These are phyloP conservation scores for Ulota crispa DNA, from an alignment of 225 moss, liverwort and hornwort species.

Conservation along the genomic window DNA sequence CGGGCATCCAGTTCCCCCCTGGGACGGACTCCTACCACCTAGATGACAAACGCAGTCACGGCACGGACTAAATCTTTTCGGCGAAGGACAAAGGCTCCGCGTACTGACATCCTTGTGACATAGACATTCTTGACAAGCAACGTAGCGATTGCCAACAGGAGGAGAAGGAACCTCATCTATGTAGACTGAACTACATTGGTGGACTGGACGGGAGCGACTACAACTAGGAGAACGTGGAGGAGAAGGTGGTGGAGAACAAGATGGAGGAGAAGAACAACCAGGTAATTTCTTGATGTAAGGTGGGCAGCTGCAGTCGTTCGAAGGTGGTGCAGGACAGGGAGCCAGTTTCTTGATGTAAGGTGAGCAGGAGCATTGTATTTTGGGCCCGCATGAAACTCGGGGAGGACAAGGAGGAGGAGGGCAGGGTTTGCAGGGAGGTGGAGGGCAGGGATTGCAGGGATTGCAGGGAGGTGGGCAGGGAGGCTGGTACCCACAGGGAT, in stretches of 20 bases:
- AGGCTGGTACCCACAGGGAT: not conserved
- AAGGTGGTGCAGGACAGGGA: conserved; percentile 25
- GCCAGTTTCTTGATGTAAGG: conserved; percentile 32
- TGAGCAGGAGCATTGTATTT: conserved; percentile 33
- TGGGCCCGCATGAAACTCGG: not conserved
- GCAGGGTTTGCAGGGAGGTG: not conserved
- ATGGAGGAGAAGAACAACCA: conserved; percentile 33
- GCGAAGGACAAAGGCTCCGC: conserved; percentile 24
- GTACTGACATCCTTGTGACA: conserved; percentile 53
- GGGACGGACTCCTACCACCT: conserved; percentile 43
- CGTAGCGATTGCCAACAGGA: conserved; percentile 24
- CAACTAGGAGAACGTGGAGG: not conserved
- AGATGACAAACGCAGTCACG: conserved; percentile 46
- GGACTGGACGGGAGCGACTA: conserved; percentile 6
- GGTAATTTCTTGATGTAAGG: conserved; percentile 33
- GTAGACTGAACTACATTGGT: conserved; percentile 35
- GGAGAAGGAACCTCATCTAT: conserved; percentile 49
- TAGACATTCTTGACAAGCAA: conserved; percentile 41
- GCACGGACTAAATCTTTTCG: conserved; percentile 34
- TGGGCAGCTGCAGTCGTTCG: conserved; percentile 16
- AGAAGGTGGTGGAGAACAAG: conserved; percentile 29
- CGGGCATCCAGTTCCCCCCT: conserved; percentile 7
- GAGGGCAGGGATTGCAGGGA: not conserved
- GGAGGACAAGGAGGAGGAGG: conserved; percentile 7
- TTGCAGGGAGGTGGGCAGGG: not conserved